These are phyloP conservation scores for Histomonas meleagridis DNA, from an alignment of 208 protist species.

Conservation along the genomic window DNA sequence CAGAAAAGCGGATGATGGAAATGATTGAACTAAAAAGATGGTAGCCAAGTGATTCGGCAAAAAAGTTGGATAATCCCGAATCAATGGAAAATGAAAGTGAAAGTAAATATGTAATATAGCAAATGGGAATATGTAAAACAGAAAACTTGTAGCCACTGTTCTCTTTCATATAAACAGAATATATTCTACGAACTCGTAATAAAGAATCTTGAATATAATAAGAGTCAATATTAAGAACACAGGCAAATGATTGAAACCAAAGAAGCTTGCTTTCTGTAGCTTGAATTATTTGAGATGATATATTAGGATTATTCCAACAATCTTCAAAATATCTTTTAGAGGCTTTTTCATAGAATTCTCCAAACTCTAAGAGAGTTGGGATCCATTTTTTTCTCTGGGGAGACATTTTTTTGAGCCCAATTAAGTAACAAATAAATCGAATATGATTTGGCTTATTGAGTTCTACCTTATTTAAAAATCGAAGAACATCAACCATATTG, in stretches of 20 bases:
- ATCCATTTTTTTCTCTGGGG: neutral
- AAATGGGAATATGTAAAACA: neutral
- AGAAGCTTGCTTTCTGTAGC: neutral
- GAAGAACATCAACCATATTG: neutral
- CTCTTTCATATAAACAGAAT: neutral
- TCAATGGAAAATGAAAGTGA: neutral
- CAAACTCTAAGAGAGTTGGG: neutral
- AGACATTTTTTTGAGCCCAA: neutral
- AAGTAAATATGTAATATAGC: neutral
- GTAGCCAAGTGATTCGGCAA: neutral
- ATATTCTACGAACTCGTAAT: neutral
- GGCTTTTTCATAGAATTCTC: neutral
- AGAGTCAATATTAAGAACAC: neutral
- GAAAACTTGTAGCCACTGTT: neutral
- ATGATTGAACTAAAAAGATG: neutral
- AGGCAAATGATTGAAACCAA: neutral
- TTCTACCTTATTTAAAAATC: neutral
- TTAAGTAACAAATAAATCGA: neutral
- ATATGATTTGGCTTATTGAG: neutral
- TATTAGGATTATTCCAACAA: neutral
- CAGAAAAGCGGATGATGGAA: neutral
- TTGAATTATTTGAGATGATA: neutral
- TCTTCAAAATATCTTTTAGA: neutral
- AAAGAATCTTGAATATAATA: neutral
- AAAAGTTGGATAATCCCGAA: neutral